These are phyloP conservation scores for Trichothecium roseum DNA, from an alignment of 2,329 filamentous ascomycete genomes.

Conservation along the genomic window DNA sequence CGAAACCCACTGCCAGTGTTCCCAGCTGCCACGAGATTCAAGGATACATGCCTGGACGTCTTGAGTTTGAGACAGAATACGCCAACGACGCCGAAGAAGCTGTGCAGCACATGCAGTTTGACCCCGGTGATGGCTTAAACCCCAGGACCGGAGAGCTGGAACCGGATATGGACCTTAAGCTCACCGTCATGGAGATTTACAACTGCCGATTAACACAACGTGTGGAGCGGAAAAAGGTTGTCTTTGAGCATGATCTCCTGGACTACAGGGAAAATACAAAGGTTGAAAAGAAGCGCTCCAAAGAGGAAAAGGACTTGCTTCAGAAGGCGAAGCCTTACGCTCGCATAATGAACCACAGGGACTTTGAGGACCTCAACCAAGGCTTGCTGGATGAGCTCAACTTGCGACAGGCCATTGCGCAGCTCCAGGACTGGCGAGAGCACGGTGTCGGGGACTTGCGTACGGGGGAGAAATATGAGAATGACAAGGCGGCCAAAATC, in stretches of 20 bases:
- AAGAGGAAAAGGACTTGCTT: constrained; percentile 83
- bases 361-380: constrained; percentile 78
- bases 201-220: constrained; percentile 83
- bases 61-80: constrained; percentile 97
- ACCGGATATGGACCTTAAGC: constrained; percentile 92
- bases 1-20: constrained; percentile 91
- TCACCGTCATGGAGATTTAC: constrained; percentile 98
- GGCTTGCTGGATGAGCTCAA: constrained; percentile 87
- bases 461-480: constrained; percentile 84
- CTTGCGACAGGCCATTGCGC: constrained; percentile 75
- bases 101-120: constrained; percentile 96
- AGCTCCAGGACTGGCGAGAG: constrained; percentile 88
- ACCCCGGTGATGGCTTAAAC: constrained; percentile 88
- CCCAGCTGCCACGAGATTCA: constrained; percentile 96
- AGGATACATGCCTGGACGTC: constrained; percentile 93
- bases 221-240: constrained; percentile 89
- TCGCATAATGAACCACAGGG: constrained; percentile 87
- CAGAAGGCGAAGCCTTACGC: constrained; percentile 95
- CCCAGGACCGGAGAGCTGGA: constrained; percentile 75
- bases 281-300: constrained; percentile 86
- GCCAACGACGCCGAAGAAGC: constrained; percentile 97
- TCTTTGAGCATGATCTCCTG: constrained; percentile 88
- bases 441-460: constrained; percentile 76
- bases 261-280: constrained; percentile 90
- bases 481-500: constrained; percentile 69